Conservation (phyloP, 192 early-diverging fungal genomes). For the Linnemannia schmuckeri region DNA sequence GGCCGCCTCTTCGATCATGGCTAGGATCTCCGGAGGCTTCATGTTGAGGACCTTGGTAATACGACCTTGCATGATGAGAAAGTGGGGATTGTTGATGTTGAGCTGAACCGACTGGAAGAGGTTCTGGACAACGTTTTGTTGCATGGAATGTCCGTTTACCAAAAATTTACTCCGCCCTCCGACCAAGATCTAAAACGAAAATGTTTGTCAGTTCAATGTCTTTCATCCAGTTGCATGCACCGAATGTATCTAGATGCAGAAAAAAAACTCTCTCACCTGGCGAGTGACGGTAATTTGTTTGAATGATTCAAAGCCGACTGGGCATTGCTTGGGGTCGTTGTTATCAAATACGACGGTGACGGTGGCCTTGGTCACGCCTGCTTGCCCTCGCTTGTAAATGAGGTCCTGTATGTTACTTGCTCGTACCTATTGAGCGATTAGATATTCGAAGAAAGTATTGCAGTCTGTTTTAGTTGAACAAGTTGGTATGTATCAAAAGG, state of each 20-base stretch:
- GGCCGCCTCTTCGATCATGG: constrained; percentile 99
- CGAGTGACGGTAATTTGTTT: constrained; percentile 94
- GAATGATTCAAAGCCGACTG: constrained; percentile 88
- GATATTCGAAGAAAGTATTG: not conserved
- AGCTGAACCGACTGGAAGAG: constrained; percentile 98
- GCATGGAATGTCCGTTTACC: constrained; percentile 93
- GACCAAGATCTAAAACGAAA: constrained; percentile 72
- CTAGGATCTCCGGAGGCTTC: constrained; percentile 95
- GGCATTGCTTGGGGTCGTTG: constrained; percentile 83
- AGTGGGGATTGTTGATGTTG: constrained; percentile 99
- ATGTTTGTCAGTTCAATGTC: not conserved
- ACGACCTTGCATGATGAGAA: constrained; percentile 98
- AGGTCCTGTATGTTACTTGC: constrained; percentile 95
- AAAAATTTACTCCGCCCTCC: constrained; percentile 97
- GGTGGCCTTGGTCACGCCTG: constrained; percentile 97
- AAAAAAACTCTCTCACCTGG: constrained; percentile 71
- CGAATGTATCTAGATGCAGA: not conserved
- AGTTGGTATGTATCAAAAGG: too few relatives aligned
- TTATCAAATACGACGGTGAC: constrained; percentile 98
- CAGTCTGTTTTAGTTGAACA: not conserved
- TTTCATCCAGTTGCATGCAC: not conserved
- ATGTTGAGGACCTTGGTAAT: constrained; percentile 99
- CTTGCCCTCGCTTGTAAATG: constrained; percentile 99
- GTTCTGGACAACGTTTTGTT: constrained; percentile 90
- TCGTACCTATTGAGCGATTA: constrained; percentile 73